Percentiles rank a stretch among this genome's conserved stretches.
Evolutionary conservation across 805 yeast genomes (phyloP).

Genomic region (Naumovozyma dairenensis): DNA sequence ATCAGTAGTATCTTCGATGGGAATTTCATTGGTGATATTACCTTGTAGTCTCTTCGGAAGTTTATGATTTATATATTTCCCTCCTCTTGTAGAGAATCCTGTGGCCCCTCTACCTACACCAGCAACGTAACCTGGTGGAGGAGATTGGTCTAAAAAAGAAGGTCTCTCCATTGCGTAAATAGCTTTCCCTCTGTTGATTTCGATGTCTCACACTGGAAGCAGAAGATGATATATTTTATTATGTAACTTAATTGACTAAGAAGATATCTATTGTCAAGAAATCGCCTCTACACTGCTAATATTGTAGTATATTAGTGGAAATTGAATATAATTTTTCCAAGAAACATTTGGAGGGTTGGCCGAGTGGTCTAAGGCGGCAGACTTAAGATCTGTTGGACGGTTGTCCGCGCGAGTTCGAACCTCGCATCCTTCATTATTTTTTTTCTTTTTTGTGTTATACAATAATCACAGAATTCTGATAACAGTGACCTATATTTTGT

Average conservation of each 20-base stretch:
- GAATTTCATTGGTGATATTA: constrained; percentile 14
- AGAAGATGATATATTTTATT: neutral
- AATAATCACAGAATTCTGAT: too few species aligned
- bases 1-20: constrained; percentile 18
- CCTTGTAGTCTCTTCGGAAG: constrained; percentile 21
- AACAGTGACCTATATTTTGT: too few species aligned
- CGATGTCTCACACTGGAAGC: constrained; percentile 2
- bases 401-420: constrained; percentile 35
- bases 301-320: neutral
- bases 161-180: constrained; percentile 45
- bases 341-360: constrained; percentile 37
- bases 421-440: constrained; percentile 32
- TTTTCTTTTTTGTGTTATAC: too few species aligned
- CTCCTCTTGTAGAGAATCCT: constrained; percentile 84
- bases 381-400: constrained; percentile 36
- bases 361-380: constrained; percentile 38
- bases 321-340: neutral
- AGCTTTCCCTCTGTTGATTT: too few species aligned
- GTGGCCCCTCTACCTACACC: constrained; percentile 94
- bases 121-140: constrained; percentile 85
- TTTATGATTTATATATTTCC: constrained; percentile 22
- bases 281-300: neutral
- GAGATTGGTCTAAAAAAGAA: constrained; percentile 67
- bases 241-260: neutral
- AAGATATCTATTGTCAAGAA: neutral